These are phyloP conservation scores for Vitis cinerea DNA, from an alignment of 164 flowering plant species.

Conservation along the genomic window DNA sequence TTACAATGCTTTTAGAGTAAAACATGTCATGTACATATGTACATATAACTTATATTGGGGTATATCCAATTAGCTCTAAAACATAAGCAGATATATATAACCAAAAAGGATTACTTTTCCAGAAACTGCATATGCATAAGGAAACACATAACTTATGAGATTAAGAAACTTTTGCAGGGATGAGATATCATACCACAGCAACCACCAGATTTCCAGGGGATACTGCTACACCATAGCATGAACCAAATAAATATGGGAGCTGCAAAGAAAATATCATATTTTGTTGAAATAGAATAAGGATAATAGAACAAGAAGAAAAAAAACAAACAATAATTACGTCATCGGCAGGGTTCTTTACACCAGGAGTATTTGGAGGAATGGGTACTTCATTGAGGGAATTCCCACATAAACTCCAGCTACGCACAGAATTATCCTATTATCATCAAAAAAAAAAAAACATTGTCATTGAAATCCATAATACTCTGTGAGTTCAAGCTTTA, in stretches of 20 bases:
- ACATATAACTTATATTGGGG: neutral
- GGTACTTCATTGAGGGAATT: slow-evolving; percentile 48
- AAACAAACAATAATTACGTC: slow-evolving; percentile 32
- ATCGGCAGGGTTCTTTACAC: slow-evolving; percentile 42
- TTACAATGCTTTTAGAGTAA: neutral
- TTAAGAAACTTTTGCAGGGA: neutral
- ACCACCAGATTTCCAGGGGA: slow-evolving; percentile 85
- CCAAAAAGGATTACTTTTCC: neutral
- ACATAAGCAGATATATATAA: neutral
- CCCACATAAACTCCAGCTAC: slow-evolving; percentile 60
- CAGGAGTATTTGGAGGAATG: slow-evolving; percentile 60
- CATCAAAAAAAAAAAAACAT: slow-evolving; percentile 1
- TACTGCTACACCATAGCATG: slow-evolving; percentile 76
- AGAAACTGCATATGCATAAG: neutral
- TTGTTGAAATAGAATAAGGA: slow-evolving; percentile 5
- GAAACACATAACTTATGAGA: neutral
- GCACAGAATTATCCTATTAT: slow-evolving; percentile 67
- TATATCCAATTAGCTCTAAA: neutral
- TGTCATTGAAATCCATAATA: neutral
- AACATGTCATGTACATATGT: neutral
- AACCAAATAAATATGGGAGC: slow-evolving; percentile 61
- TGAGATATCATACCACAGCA: slow-evolving; percentile 59
- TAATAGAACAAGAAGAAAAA: neutral
- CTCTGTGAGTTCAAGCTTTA: no score
- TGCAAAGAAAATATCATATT: slow-evolving; percentile 30